phyloP scores from a whole-genome alignment of 2,329 filamentous ascomycete genomes.

The Nigrospora oryzae region DNA sequence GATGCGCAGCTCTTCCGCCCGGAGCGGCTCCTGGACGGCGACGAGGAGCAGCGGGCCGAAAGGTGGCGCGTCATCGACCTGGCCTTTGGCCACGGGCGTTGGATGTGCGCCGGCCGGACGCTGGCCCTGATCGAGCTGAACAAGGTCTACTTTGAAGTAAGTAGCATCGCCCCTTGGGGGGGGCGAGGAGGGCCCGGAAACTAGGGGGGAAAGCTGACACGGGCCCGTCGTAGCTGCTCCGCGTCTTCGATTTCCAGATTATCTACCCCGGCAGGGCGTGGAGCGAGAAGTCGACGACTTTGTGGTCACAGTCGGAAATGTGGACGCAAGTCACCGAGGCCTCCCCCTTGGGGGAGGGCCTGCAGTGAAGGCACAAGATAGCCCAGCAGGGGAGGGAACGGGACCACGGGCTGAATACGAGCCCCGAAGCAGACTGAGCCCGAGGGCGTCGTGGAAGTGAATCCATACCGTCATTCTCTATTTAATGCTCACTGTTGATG shows the following conservation, averaged over 20 bases:
- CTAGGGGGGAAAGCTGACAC: no score
- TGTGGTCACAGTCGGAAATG: no score
- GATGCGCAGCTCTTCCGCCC: slow-evolving; percentile 21
- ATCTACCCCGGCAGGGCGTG: slow-evolving; percentile 8
- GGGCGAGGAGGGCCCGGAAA: no score
- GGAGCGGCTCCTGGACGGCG: slow-evolving; percentile 21
- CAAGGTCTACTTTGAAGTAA: slow-evolving; percentile 32
- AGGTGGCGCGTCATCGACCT: slow-evolving; percentile 26
- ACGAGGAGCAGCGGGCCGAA: slow-evolving; percentile 10
- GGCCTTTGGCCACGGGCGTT: slow-evolving; percentile 29
- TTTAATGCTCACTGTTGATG: no score
- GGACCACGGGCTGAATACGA: no score
- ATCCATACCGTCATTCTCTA: no score
- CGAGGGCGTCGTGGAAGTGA: no score
- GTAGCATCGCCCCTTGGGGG: slow-evolving; percentile 1
- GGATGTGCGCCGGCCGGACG: slow-evolving; percentile 29
- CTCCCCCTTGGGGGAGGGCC: no score
- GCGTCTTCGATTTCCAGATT: slow-evolving; percentile 12
- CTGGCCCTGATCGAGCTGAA: slow-evolving; percentile 33
- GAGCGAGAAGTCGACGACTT: neutral
- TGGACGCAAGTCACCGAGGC: no score
- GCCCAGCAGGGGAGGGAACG: no score
- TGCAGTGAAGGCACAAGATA: no score
- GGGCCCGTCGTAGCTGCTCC: slow-evolving; percentile 7
- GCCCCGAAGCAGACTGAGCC: no score